phyloP scores from a whole-genome alignment of 352 stramenopile genomes.

The Elongisporangium prolatum region DNA sequence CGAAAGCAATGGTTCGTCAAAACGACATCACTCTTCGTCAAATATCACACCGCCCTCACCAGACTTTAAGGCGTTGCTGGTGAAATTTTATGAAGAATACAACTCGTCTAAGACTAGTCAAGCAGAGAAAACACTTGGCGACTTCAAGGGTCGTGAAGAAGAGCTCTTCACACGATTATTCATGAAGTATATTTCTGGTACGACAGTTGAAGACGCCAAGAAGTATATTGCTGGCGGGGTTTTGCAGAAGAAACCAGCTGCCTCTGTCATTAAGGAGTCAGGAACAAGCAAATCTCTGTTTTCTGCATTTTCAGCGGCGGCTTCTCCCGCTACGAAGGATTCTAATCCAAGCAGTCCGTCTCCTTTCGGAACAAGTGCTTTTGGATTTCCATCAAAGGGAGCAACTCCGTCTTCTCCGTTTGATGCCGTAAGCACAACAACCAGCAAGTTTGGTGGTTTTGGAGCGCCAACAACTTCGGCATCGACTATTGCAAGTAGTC shows the following conservation, averaged over 20 bases:
- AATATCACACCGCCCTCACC: slow-evolving; percentile 1
- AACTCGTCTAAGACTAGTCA: slow-evolving; percentile 41
- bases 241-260: slow-evolving; percentile 34
- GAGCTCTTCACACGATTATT: slow-evolving; percentile 59
- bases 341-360: slow-evolving; percentile 9
- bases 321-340: slow-evolving; percentile 12
- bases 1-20: background rate
- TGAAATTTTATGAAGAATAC: slow-evolving; percentile 63
- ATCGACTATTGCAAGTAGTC: slow-evolving; percentile 4
- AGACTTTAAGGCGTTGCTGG: slow-evolving; percentile 47
- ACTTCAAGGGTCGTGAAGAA: slow-evolving; percentile 56
- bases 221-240: slow-evolving; percentile 53
- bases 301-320: slow-evolving; percentile 11
- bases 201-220: slow-evolving; percentile 50
- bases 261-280: slow-evolving; percentile 4
- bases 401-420: background rate
- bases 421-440: background rate
- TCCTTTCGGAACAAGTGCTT: slow-evolving; percentile 16
- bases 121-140: slow-evolving; percentile 45
- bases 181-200: slow-evolving; percentile 48
- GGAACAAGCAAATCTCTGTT: slow-evolving; percentile 14
- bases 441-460: slow-evolving; percentile 14
- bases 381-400: slow-evolving; percentile 11
- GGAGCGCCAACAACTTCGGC: slow-evolving; percentile 12
- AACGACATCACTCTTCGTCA: background rate